A percentile compares a stretch with the other conserved stretches of the same genome.
Conservation (phyloP, 306 rosid species). For the Argentina anserina region DNA sequence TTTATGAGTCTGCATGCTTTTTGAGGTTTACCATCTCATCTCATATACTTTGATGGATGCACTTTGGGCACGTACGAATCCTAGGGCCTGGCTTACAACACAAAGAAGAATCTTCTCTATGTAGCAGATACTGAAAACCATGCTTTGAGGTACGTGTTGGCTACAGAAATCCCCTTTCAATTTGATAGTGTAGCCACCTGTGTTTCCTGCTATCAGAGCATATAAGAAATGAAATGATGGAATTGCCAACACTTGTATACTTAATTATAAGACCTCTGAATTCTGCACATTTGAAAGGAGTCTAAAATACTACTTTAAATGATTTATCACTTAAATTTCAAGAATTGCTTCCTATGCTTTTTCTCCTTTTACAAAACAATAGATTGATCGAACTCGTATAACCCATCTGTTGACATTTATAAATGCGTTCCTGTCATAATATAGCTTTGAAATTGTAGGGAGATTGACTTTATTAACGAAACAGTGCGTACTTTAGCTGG, state of each 20-base stretch:
- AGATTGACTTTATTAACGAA: constrained; percentile 80
- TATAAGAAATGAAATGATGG: neutral
- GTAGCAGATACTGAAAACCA: constrained; percentile 97
- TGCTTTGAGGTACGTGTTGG: constrained; percentile 70
- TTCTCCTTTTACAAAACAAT: neutral
- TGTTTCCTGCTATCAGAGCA: constrained; percentile 1
- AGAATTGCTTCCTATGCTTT: neutral
- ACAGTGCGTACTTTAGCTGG: constrained; percentile 86
- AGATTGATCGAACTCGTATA: neutral
- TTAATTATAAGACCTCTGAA: neutral
- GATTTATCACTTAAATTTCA: neutral
- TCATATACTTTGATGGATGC: constrained; percentile 10
- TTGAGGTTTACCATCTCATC: constrained; percentile 11
- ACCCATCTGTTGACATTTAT: constrained; percentile 1
- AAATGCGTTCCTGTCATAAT: neutral
- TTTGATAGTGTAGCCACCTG: neutral
- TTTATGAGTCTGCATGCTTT: neutral
- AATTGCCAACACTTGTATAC: neutral
- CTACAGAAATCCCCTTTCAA: constrained; percentile 24
- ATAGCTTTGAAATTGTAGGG: constrained; percentile 44
- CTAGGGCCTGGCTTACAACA: constrained; percentile 92
- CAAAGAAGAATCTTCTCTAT: constrained; percentile 78
- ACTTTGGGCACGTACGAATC: constrained; percentile 24
- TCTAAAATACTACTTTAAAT: neutral
- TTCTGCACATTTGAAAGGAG: neutral